phyloP scores from a whole-genome alignment of 495 filamentous ascomycete genomes.

The Neurospora sp. region DNA sequence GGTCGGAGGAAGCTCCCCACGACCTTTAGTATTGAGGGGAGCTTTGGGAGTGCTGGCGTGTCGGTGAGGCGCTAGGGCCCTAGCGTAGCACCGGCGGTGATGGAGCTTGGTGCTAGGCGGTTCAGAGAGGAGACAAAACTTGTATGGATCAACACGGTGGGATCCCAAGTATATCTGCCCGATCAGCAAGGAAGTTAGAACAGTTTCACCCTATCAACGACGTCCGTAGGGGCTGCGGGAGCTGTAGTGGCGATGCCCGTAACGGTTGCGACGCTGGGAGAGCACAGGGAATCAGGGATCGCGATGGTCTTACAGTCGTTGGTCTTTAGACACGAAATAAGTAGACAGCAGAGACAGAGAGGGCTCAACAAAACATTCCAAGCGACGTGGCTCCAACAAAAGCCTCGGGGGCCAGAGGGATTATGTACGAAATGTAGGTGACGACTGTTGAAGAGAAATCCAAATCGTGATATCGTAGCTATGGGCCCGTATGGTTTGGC shows the following conservation, averaged over 20 bases:
- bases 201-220: background rate
- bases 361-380: background rate
- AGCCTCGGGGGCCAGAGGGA: background rate
- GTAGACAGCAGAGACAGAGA: background rate
- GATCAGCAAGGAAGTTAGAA: background rate
- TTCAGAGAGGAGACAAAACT: constrained; percentile 4
- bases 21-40: background rate
- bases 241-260: background rate
- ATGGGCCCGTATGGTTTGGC: background rate
- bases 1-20: background rate
- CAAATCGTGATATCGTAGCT: background rate
- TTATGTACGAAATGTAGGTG: background rate
- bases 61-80: background rate
- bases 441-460: background rate
- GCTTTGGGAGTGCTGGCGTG: background rate
- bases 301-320: background rate
- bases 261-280: background rate
- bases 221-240: background rate
- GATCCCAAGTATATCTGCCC: background rate
- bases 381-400: background rate
- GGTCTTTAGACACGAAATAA: background rate
- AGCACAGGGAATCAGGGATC: background rate
- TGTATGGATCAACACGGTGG: background rate
- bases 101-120: background rate
- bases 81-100: background rate